Percentiles rank a stretch among this genome's conserved stretches.
phyloP scores from a whole-genome alignment of 164 flowering plant species.

The Amborella trichopoda region DNA sequence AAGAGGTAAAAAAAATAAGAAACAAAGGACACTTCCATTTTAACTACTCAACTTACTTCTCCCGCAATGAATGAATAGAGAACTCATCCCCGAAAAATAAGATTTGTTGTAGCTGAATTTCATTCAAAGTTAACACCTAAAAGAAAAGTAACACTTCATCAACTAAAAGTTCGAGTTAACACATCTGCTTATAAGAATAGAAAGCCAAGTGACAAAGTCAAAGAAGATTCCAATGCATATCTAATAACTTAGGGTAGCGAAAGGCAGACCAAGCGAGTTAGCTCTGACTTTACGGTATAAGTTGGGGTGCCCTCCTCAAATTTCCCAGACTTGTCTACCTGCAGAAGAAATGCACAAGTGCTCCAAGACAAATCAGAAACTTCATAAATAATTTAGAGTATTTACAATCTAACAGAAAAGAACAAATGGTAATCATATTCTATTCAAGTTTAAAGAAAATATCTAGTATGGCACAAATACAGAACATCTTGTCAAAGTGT shows the following conservation, averaged over 20 bases:
- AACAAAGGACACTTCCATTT: no score
- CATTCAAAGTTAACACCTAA: conserved; percentile 53
- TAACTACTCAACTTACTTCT: conserved; percentile 43
- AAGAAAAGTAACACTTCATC: no score
- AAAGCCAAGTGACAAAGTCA: background rate
- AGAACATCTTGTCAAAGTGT: no score
- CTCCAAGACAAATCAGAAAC: background rate
- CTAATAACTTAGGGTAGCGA: background rate
- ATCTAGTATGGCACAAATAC: no score
- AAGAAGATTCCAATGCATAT: background rate
- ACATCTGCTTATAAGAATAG: background rate
- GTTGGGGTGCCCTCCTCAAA: conserved; percentile 62
- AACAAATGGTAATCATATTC: no score
- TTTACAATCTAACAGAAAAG: background rate
- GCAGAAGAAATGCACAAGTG: conserved; percentile 6
- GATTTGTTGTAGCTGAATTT: conserved; percentile 55
- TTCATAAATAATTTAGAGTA: background rate
- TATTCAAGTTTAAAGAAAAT: no score
- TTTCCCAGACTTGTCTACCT: conserved; percentile 75
- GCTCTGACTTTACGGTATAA: conserved; percentile 46
- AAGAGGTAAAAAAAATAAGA: no score
- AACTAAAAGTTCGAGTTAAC: no score
- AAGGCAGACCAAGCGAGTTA: conserved; percentile 45
- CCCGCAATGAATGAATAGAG: conserved; percentile 35
- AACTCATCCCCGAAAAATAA: conserved; percentile 55